Evolutionary conservation across 768 basidiomycete genomes (phyloP), one percentile per base, ranked within the genome.

Genomic region (Coprinopsis strossmayeri): DNA sequence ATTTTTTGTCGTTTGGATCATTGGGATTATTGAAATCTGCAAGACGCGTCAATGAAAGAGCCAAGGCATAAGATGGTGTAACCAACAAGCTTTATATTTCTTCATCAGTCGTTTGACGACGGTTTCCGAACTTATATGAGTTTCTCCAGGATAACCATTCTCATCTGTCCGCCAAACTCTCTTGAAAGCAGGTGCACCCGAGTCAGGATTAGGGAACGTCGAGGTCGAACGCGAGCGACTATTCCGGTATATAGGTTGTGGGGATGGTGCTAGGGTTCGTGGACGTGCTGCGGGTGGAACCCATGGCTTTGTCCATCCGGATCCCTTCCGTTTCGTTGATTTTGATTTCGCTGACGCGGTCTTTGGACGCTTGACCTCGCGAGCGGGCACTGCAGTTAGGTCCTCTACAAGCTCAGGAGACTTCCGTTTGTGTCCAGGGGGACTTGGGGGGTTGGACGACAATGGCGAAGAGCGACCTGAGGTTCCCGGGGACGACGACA

Each of bases 1-100:
- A 91, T 0, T 74, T 72, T 55, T 51, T 74, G 64, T 91, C 86
- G 13, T 66, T 58, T 5, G 78, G 76, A 59, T 91, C 78, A 30
- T 74, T 60, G 3, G 72, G 80, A 57, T 91, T 87, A 50, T 60
- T 71, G 57, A 91, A 91, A 62, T 82, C 89, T 91, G 45, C 12
- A 38, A 18, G 18, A 46, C 37, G 41, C 32, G 41, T 55, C 50
- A 64, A 53, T n/a, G n/a, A 56, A 27, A 35, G 24, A 12, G 18
- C 1, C 21, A 11, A 21, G 27, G 21, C 17, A 35, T 27, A 40
- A 34, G 28, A 28, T 30, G 35, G 25, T 27, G 45, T 35, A 13
- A 71, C 83, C 58, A 55, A 89, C 88, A 85, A 45, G 70, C 63
- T 64, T 83, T 84, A 57, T 90, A 90, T 0, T 76, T 73, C 57